A percentile compares a stretch with the other conserved stretches of the same genome.
Evolutionary conservation across 441 rosid species (phyloP).

Genomic region (Euphorbia schlechtendalii): DNA sequence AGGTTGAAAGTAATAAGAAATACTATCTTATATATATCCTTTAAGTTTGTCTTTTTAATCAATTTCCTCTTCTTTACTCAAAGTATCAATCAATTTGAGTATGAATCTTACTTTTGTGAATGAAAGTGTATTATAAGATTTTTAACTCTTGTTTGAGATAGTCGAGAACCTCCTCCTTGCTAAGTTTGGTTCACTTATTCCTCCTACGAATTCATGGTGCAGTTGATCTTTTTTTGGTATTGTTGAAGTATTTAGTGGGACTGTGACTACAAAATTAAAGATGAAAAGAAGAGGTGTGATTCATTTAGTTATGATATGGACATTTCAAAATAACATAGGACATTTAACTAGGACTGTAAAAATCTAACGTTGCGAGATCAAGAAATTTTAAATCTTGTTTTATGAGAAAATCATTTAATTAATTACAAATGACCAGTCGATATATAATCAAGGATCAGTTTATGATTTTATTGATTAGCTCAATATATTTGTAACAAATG

Average conservation of each 20-base stretch:
- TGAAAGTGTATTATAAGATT: no score
- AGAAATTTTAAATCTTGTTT: background rate
- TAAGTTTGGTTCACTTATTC: background rate
- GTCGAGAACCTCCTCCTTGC: background rate
- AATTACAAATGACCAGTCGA: background rate
- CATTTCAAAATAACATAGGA: background rate
- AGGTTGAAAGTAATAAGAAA: no score
- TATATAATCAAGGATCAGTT: background rate
- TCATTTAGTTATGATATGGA: background rate
- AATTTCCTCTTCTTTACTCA: no score
- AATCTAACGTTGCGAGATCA: background rate
- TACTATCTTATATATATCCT: no score
- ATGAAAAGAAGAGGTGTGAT: background rate
- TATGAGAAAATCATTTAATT: background rate
- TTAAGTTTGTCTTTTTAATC: no score
- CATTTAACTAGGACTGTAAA: background rate
- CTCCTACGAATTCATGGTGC: conserved; percentile 4
- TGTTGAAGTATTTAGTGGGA: background rate
- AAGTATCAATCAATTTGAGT: no score
- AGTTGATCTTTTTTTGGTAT: background rate
- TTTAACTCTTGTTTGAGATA: no score
- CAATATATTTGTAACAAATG: background rate
- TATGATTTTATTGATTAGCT: background rate
- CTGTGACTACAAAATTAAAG: background rate
- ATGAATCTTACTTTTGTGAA: no score